Evolutionary conservation across 345 rosid species (phyloP), one percentile per base, ranked within the genome.

Genomic region (Syzygium grande): DNA sequence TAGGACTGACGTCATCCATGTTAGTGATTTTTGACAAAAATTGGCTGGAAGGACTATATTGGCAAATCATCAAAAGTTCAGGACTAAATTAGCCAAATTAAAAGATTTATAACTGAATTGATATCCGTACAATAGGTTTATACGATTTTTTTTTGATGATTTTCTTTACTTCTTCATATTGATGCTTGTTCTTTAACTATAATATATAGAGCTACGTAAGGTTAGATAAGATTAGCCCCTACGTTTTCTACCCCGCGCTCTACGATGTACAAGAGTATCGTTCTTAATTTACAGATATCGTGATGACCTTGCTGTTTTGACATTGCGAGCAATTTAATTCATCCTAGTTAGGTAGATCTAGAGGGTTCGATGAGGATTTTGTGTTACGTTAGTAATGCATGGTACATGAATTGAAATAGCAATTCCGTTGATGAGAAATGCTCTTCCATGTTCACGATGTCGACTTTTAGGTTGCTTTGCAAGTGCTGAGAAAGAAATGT

Each of bases 241-340:
- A 85, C 90, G 92, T 92, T 92, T 89, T n/a, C 89, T 92, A 90
- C 63, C 86, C 86, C 49, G 92, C 90, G 89, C 56, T 29, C 65
- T 41, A 83, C 86, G 86, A 89, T 87, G 89, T 87, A 85, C 58
- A 27, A 55, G 86, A 85, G 87, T 56, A 30, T 89, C 83, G 51
- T 77, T 86, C 86, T 86, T 85, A 84, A 86, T 88, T 88, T 89
- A 84, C 13, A 41, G 54, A 68, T 23, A 68, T 34, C 3, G 46
- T 68, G 79, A 38, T 17, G 79, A 68, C 79, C 79, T 68, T 46
- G 79, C 79, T 34, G 79, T 34, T 68, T 68, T 68, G 79, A 68
- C 46, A 17, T 68, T 9, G 23, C 46, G 46, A 68, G 79, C 79
- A 68, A 68, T 68, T 68, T 16, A 5, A 68, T 68, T 68, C 46